A percentile compares a stretch with the other conserved stretches of the same genome.
Conservation (phyloP, 148 eudicot genomes). For the Drosera capensis region DNA sequence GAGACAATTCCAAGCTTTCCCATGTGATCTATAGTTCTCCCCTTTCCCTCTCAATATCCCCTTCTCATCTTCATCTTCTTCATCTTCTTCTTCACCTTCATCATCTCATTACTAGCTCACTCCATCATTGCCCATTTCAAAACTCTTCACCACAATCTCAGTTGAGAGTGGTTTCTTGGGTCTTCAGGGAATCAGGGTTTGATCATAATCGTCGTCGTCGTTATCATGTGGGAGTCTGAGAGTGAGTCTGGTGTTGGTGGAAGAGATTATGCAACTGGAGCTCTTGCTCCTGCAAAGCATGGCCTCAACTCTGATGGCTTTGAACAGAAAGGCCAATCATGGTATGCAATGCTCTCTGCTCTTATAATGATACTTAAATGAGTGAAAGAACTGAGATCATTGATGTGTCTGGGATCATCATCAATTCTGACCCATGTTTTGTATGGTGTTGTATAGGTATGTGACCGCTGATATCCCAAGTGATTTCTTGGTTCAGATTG, state of each 20-base stretch:
- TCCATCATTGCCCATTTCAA: no score
- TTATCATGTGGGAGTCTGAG: constrained; percentile 87
- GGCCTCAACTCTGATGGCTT: constrained; percentile 82
- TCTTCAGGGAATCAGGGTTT: not conserved
- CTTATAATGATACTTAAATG: not conserved
- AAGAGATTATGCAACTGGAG: constrained; percentile 55
- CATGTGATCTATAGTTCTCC: not conserved
- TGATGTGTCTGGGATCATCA: no score
- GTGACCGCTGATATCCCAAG: constrained; percentile 91
- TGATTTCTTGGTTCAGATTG: constrained; percentile 70
- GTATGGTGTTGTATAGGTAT: constrained; percentile 25
- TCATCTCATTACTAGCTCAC: no score
- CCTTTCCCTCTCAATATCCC: not conserved
- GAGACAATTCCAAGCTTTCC: constrained; percentile 4
- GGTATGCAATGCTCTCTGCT: no score
- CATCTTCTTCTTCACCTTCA: not conserved
- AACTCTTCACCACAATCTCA: not conserved
- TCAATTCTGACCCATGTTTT: not conserved
- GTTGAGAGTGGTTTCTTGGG: not conserved
- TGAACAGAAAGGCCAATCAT: constrained; percentile 86
- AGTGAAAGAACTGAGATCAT: no score
- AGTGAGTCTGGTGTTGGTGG: constrained; percentile 47
- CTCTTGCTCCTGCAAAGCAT: constrained; percentile 36
- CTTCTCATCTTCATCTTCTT: not conserved
- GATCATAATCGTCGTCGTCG: no score